Evolutionary conservation across 768 basidiomycete genomes (phyloP).

Genomic region (Russula emetica): DNA sequence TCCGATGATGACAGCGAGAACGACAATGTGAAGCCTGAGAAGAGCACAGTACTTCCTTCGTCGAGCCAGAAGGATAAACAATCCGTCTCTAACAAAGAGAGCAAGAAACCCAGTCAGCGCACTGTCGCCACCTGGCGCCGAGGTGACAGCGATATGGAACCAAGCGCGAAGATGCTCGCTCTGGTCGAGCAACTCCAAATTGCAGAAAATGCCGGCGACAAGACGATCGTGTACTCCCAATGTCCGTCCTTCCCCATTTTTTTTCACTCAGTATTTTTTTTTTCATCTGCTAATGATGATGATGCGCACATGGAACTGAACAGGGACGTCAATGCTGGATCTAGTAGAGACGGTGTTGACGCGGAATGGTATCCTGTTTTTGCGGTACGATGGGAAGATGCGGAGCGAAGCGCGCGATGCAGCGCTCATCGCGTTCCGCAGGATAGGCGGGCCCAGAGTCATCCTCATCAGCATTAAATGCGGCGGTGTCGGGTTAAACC

Average conservation of each 20-base stretch:
- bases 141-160: conserved; percentile 58
- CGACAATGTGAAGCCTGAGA: background rate
- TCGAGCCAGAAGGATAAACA: conserved; percentile 28
- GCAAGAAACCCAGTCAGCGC: conserved; percentile 17
- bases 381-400: conserved; percentile 73
- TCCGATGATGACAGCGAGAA: conserved; percentile 10
- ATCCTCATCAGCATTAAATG: conserved; percentile 66
- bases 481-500: conserved; percentile 65
- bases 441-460: conserved; percentile 51
- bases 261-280: background rate
- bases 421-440: conserved; percentile 51
- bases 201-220: conserved; percentile 58
- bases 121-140: conserved; percentile 52
- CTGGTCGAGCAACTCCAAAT: conserved; percentile 53
- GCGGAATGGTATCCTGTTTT: conserved; percentile 51
- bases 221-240: conserved; percentile 68
- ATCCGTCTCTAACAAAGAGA: conserved; percentile 29
- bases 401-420: conserved; percentile 47
- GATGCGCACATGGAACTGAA: background rate
- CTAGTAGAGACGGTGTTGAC: conserved; percentile 57
- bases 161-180: conserved; percentile 64
- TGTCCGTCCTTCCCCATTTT: conserved; percentile 39
- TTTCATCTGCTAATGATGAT: background rate
- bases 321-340: conserved; percentile 73
- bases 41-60: background rate